These are phyloP conservation scores for Fomitopsis betulina DNA, from an alignment of 1,284 basidiomycete species.

Conservation along the genomic window DNA sequence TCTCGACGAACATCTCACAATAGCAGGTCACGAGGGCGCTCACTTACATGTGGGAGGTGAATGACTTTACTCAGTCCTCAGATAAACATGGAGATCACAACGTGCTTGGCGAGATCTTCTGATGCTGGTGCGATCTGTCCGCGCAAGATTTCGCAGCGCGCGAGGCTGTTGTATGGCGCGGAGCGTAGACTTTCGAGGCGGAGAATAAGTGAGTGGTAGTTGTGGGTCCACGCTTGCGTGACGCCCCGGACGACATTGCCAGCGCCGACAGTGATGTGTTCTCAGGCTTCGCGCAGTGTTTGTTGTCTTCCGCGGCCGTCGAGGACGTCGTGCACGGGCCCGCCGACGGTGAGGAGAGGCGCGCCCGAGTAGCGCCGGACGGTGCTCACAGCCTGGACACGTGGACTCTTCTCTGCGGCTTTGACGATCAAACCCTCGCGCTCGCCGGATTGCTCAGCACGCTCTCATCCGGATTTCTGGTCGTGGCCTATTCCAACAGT, in stretches of 20 bases:
- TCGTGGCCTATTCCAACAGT: background rate
- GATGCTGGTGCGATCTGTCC: too few relatives aligned
- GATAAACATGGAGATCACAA: too few relatives aligned
- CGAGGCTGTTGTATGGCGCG: background rate
- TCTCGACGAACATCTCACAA: too few relatives aligned
- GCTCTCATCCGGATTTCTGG: constrained; percentile 9
- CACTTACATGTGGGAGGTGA: too few relatives aligned
- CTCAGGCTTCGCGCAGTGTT: background rate
- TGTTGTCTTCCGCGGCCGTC: background rate
- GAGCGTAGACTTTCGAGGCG: constrained; percentile 12
- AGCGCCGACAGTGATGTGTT: background rate
- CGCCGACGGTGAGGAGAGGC: constrained; percentile 12
- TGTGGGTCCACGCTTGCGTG: background rate
- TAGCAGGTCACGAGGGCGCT: too few relatives aligned
- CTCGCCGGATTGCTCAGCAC: constrained; percentile 10
- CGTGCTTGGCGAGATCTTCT: too few relatives aligned
- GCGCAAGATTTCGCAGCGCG: background rate
- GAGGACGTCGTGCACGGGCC: constrained; percentile 2
- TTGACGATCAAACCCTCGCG: constrained; percentile 22
- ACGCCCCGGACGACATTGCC: background rate
- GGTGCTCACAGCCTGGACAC: constrained; percentile 17
- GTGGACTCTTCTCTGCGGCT: constrained; percentile 20
- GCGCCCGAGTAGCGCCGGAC: constrained; percentile 13
- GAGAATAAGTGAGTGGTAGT: constrained; percentile 10
- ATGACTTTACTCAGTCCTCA: too few relatives aligned